Base-by-base conservation (phyloP, 257 asterid genomes). In the Knoxia roxburghii region DNA sequence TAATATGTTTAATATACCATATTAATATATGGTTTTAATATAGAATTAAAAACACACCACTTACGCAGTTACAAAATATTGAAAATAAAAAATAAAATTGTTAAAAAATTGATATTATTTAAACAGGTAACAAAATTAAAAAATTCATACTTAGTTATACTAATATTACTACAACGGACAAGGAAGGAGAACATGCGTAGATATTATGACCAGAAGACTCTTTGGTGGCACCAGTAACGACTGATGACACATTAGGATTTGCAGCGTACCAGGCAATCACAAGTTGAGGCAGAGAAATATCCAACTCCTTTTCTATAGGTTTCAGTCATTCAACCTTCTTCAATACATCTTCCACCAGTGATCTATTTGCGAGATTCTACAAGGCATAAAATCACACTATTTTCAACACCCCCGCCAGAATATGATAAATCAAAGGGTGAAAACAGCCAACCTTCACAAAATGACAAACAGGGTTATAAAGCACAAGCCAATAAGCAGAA, bases 191-290 rank as follows among this genome's bases (percentile, higher is more conserved):
- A n/a, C n/a, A n/a, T n/a, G n/a, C n/a, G n/a, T n/a, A n/a, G n/a
- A n/a, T n/a, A n/a, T n/a, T n/a, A n/a, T 67, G 73, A 94, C 99
- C 99, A 90, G 99, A 70, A n/a, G 82, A 61, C 75, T 82, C 90
- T 81, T 87, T 94, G 78, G 96, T 94, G 72, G 99, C 95, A 49
- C 99, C 97, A 27, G 99, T 94, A 73, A 94, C 88, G 68, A 94
- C 99, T 5, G 98, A 84, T 24, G 97, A 88, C 64, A 94, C 97
- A 68, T 94, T 84, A 26, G 99, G 98, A 80, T 94, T 94, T 35
- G 93, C 74, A 75, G 99, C 99, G 79, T 98, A 94, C 98, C 98
- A 94, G 15, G 97, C 99, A 73, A 94, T 87, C 21, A 98, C 96
- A 56, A 94, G 93, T 78, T 90, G 99, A 61, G 97, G 75, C 45